Conservation (phyloP, 176 grass and related monocot genomes). For the Cenchrus purpureus region DNA sequence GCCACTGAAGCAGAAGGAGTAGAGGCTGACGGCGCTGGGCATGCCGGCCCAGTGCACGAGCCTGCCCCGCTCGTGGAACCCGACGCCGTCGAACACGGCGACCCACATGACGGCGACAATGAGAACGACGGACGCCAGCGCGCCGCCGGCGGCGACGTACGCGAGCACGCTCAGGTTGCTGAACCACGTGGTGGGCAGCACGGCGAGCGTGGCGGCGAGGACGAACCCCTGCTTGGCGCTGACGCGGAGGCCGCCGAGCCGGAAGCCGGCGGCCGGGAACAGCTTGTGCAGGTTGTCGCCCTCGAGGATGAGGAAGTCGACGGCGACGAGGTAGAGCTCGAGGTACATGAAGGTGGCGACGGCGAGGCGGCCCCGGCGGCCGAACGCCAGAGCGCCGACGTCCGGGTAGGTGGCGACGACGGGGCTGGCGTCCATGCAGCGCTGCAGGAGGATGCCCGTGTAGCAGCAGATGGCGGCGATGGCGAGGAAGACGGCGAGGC, state of each 20-base stretch:
- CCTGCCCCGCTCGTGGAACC: slow-evolving; percentile 55
- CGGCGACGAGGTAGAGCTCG: slow-evolving; percentile 67
- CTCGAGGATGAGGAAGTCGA: slow-evolving; percentile 65
- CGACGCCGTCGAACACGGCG: slow-evolving; percentile 50
- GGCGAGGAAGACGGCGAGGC: slow-evolving; percentile 44
- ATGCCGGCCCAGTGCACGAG: slow-evolving; percentile 52
- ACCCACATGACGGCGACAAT: slow-evolving; percentile 51
- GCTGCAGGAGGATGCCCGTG: slow-evolving; percentile 61
- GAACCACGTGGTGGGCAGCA: slow-evolving; percentile 71
- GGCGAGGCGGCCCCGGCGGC: slow-evolving; percentile 27
- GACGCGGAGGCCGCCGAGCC: slow-evolving; percentile 21
- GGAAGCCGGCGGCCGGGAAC: slow-evolving; percentile 37
- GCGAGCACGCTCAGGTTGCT: slow-evolving; percentile 62
- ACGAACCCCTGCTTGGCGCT: slow-evolving; percentile 59
- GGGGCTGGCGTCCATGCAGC: slow-evolving; percentile 45
- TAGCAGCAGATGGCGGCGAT: slow-evolving; percentile 48
- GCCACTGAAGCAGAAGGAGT: slow-evolving; percentile 71
- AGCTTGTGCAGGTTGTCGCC: slow-evolving; percentile 64
- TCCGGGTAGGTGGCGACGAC: slow-evolving; percentile 50
- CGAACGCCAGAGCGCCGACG: slow-evolving; percentile 53
- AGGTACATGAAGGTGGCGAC: slow-evolving; percentile 65
- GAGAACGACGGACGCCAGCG: slow-evolving; percentile 55
- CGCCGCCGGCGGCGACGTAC: slow-evolving; percentile 47
- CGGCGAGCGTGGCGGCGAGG: slow-evolving; percentile 45
- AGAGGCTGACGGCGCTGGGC: slow-evolving; percentile 59